Evolutionary conservation across 2,329 filamentous ascomycete genomes (phyloP), one percentile per base, ranked within the genome.

Genomic region (Hymenoscyphus albidus): DNA sequence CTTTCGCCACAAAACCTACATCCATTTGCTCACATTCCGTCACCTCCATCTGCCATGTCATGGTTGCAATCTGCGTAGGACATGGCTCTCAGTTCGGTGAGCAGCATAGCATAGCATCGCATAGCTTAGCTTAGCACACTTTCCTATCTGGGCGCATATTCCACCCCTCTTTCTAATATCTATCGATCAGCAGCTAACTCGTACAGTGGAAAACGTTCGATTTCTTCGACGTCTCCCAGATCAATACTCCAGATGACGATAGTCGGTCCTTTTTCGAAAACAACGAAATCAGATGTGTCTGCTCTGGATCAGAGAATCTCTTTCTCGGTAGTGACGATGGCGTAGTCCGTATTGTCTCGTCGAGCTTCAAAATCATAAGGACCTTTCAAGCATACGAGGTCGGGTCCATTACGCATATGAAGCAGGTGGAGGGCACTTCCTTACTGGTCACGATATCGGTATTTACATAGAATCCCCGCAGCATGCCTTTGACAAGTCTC

Each of bases 141-240:
- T 35, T 1, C 60, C 60, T 32, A 31, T 35, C 42, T 61, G n/a
- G 16, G 44, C n/a, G 42, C 22, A 55, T 51, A 18, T 57, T 18
- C 62, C 39, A 6, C 35, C 10, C 35, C 27, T 42, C 51, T 48
- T 2, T 22, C 16, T 35, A 40, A 9, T 5, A 5, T 5, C 27
- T 32, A 48, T 27, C 62, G 68, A 16, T 3, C 44, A 66, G 67
- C 35, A 51, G 12, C 38, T 51, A 55, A 58, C 44, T 18, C 14
- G 9, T 27, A n/a, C 55, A 76, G 94, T 98, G 95, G 94, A 97
- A 97, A 90, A 89, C 90, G 72, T 99, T 99, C 82, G 93, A 96
- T 84, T 99, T 99, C 88, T 98, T 99, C 85, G 92, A 97, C 80
- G 92, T 96, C 77, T 88, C 88, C 76, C 89, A 91, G 76, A 88